Conservation (phyloP, 164 flowering plant species). For the Vitis riparia region DNA sequence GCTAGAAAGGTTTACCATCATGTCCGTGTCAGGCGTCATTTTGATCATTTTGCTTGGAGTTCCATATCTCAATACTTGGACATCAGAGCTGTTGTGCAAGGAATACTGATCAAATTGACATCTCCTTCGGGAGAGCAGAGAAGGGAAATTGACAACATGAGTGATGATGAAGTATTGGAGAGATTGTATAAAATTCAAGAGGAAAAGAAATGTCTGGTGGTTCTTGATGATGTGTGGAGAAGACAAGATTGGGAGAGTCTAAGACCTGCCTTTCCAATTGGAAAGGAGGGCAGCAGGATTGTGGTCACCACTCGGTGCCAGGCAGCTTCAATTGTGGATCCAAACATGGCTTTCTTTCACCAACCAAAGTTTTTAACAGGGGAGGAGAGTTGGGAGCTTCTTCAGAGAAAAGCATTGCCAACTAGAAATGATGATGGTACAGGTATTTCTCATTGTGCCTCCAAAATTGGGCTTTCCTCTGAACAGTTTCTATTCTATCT, state of each 20-base stretch:
- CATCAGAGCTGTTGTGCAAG: conserved; percentile 8
- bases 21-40: neutral
- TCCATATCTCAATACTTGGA: conserved; percentile 16
- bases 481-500: too few relatives aligned
- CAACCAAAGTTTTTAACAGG: conserved; percentile 3
- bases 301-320: conserved; percentile 29
- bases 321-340: conserved; percentile 17
- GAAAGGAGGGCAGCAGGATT: conserved; percentile 16
- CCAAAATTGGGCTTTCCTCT: too few relatives aligned
- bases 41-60: conserved; percentile 22
- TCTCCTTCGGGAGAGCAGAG: conserved; percentile 1
- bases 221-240: conserved; percentile 45
- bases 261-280: conserved; percentile 8
- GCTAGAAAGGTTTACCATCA: conserved; percentile 17
- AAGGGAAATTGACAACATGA: neutral
- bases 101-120: conserved; percentile 3
- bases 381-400: conserved; percentile 31
- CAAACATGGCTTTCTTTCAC: neutral
- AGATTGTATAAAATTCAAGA: conserved; percentile 2
- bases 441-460: too few relatives aligned
- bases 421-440: too few relatives aligned
- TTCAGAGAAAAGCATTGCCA: too few relatives aligned
- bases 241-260: conserved; percentile 24
- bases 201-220: conserved; percentile 27
- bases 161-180: neutral